These are phyloP conservation scores for Prunus davidiana DNA, from an alignment of 306 rosid genomes.

Conservation along the genomic window DNA sequence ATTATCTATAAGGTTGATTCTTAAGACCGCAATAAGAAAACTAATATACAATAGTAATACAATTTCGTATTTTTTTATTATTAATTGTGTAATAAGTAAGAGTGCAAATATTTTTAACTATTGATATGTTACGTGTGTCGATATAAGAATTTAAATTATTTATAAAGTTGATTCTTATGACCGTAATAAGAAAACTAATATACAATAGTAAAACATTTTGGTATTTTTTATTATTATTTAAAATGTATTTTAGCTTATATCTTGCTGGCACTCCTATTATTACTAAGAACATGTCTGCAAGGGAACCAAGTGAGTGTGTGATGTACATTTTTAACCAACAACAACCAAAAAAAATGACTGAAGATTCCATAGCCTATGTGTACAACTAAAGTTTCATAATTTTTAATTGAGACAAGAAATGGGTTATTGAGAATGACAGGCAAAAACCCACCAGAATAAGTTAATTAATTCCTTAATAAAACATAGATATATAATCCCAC, in stretches of 20 bases:
- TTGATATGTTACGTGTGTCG: too few species aligned
- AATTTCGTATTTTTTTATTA: too few species aligned
- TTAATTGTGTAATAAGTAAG: too few species aligned
- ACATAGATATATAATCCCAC: constrained; percentile 32
- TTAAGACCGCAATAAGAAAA: too few species aligned
- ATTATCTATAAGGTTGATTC: too few species aligned
- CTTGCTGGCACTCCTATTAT: background rate
- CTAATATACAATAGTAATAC: too few species aligned
- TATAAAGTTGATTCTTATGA: too few species aligned
- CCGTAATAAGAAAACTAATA: too few species aligned
- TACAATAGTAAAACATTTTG: background rate
- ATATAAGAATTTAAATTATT: too few species aligned
- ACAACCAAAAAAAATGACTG: constrained; percentile 4
- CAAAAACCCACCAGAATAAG: constrained; percentile 53
- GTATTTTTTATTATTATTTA: background rate
- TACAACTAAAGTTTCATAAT: background rate
- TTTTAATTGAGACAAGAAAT: background rate
- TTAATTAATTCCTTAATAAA: constrained; percentile 26
- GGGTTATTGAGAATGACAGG: constrained; percentile 47
- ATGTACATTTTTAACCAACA: constrained; percentile 11
- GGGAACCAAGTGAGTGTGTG: background rate
- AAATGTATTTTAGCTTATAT: too few species aligned
- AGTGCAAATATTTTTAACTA: too few species aligned
- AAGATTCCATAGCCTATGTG: constrained; percentile 37
- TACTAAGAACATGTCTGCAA: background rate